phyloP scores from a whole-genome alignment of 352 stramenopile species.

The Thraustochytrium sp. region DNA sequence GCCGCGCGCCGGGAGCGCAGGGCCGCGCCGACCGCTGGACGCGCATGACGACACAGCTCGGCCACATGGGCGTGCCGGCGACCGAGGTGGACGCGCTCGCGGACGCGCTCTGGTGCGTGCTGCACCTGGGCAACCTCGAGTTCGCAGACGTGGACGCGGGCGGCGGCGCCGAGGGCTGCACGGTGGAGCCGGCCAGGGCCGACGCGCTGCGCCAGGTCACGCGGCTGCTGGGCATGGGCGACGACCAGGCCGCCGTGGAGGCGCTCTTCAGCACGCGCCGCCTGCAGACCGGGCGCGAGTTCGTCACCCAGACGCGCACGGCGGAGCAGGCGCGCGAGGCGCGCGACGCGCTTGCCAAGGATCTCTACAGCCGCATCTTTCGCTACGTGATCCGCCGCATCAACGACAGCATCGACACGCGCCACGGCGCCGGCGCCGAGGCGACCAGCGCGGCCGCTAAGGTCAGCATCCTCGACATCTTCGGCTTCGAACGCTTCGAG shows the following conservation, averaged over 20 bases:
- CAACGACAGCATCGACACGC: slow-evolving; percentile 54
- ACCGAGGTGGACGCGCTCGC: slow-evolving; percentile 74
- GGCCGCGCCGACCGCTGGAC: background rate
- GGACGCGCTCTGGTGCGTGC: slow-evolving; percentile 84
- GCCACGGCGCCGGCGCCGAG: slow-evolving; percentile 66
- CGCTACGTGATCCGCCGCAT: slow-evolving; percentile 90
- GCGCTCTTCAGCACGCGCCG: slow-evolving; percentile 68
- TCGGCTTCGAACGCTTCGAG: slow-evolving; percentile 84
- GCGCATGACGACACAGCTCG: background rate
- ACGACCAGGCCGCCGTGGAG: slow-evolving; percentile 44
- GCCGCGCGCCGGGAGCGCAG: background rate
- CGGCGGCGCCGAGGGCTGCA: background rate
- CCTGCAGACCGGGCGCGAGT: slow-evolving; percentile 69
- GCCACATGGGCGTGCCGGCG: slow-evolving; percentile 46
- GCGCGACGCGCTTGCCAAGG: slow-evolving; percentile 87
- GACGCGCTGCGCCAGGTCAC: slow-evolving; percentile 58
- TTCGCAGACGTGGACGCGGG: slow-evolving; percentile 60
- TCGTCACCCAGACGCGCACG: slow-evolving; percentile 29
- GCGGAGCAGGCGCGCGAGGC: slow-evolving; percentile 4
- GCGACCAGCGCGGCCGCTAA: too few relatives aligned
- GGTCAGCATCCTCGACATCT: slow-evolving; percentile 75
- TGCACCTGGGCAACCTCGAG: slow-evolving; percentile 93
- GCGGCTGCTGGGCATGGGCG: slow-evolving; percentile 64
- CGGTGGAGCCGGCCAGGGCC: slow-evolving; percentile 53
- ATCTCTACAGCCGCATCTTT: slow-evolving; percentile 93